Evolutionary conservation across 1,139 yeast genomes (phyloP).

Genomic region (Hyphopichia khmerensis): DNA sequence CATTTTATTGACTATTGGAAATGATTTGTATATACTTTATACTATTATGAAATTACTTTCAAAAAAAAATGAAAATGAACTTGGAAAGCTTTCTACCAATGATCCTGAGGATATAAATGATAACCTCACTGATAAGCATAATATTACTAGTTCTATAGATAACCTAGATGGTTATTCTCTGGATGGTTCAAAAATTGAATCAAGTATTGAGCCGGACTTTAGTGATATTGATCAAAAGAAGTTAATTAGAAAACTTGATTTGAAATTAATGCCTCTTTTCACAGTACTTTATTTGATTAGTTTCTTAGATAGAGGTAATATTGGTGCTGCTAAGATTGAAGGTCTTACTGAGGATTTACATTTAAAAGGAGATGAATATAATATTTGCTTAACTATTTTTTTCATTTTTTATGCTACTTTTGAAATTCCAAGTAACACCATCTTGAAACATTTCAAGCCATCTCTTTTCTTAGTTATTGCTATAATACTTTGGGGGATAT

Average conservation of each 20-base stretch:
- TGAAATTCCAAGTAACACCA: slow-evolving; percentile 28
- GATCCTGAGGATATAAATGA: too few relatives aligned
- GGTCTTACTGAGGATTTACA: slow-evolving; percentile 55
- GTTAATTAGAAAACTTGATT: slow-evolving; percentile 1
- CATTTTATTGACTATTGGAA: too few relatives aligned
- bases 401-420: slow-evolving; percentile 70
- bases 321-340: slow-evolving; percentile 70
- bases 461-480: neutral
- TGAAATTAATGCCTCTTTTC: neutral
- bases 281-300: slow-evolving; percentile 1
- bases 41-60: too few relatives aligned
- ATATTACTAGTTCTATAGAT: too few relatives aligned
- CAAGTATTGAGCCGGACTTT: neutral
- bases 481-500: neutral
- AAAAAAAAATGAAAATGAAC: too few relatives aligned
- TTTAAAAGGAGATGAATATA: slow-evolving; percentile 59
- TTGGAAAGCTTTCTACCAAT: too few relatives aligned
- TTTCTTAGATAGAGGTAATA: slow-evolving; percentile 23
- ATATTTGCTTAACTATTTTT: slow-evolving; percentile 63
- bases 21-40: too few relatives aligned
- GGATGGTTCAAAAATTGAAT: neutral
- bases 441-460: slow-evolving; percentile 43
- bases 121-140: too few relatives aligned
- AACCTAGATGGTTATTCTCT: too few relatives aligned
- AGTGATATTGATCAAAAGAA: slow-evolving; percentile 1